Percentiles rank a stretch among this genome's conserved stretches.
phyloP scores from a whole-genome alignment of 257 asterid species.

The Solanum corneliomulleri region DNA sequence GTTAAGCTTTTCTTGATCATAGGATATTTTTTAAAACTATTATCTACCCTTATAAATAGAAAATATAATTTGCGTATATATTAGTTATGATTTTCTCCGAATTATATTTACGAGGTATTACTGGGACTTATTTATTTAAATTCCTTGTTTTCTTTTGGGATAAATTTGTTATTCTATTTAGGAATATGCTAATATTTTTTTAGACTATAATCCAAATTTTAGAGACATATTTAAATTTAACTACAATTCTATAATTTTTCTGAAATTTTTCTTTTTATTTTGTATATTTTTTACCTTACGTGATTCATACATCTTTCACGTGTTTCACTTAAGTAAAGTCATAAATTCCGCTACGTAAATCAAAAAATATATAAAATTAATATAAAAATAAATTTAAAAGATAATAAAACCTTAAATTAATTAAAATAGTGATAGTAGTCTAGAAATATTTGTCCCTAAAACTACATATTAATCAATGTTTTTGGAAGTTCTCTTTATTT shows the following conservation, averaged over 20 bases:
- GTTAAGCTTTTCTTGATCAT: not conserved
- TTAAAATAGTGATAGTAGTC: no score
- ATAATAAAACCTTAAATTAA: no score
- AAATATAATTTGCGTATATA: not conserved
- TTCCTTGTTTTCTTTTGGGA: not conserved
- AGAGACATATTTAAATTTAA: no score
- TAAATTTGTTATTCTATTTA: not conserved
- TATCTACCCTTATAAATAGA: not conserved
- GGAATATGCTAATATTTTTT: no score
- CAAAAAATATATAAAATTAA: no score
- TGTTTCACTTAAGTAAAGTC: fast-evolving
- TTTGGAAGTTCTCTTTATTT: not conserved
- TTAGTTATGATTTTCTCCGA: not conserved
- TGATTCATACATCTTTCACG: fast-evolving
- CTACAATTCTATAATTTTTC: no score
- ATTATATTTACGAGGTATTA: not conserved
- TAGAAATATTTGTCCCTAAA: no score
- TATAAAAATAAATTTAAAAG: no score
- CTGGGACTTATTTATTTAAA: not conserved
- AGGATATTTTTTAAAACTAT: not conserved
- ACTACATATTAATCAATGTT: not conserved
- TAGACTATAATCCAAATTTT: no score
- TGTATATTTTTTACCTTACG: no score
- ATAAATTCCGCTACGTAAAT: fast-evolving
- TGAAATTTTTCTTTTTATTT: no score